Percentiles rank a stretch among this genome's conserved stretches.
phyloP scores from a whole-genome alignment of 176 grass and related monocot species.

The Zizania latifolia region DNA sequence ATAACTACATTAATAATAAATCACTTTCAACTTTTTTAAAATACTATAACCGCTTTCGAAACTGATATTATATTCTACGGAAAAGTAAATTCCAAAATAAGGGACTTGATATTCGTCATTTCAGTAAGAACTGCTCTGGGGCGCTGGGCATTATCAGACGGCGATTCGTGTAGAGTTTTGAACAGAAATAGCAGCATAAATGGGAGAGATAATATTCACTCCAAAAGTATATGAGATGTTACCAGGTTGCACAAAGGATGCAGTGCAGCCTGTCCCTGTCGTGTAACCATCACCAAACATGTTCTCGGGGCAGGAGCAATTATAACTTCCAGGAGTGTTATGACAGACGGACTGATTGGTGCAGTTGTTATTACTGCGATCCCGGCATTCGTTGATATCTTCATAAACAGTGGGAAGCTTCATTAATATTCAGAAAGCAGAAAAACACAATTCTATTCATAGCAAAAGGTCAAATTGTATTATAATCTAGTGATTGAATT shows the following conservation, averaged over 20 bases:
- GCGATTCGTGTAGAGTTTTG: neutral
- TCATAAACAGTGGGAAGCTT: neutral
- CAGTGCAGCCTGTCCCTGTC: neutral
- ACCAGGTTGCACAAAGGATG: neutral
- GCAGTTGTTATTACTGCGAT: neutral
- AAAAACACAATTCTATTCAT: neutral
- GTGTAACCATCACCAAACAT: neutral
- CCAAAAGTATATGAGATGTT: neutral
- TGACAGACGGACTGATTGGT: neutral
- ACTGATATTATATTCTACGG: too few species aligned
- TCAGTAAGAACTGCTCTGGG: too few species aligned
- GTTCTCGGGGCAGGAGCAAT: constrained; percentile 20
- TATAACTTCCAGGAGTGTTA: constrained; percentile 17
- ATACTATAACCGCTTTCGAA: too few species aligned
- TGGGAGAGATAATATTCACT: neutral
- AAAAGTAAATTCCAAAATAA: too few species aligned
- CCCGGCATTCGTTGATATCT: constrained; percentile 35
- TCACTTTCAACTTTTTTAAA: too few species aligned
- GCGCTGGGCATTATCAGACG: too few species aligned
- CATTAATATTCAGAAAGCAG: constrained; percentile 22
- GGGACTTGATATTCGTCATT: too few species aligned
- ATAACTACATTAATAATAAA: too few species aligned
- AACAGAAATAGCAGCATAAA: neutral
- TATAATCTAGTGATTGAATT: neutral
- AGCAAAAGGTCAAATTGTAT: neutral